phyloP scores from a whole-genome alignment of 177 flowering plant species.

The Tripterygium wilfordii region DNA sequence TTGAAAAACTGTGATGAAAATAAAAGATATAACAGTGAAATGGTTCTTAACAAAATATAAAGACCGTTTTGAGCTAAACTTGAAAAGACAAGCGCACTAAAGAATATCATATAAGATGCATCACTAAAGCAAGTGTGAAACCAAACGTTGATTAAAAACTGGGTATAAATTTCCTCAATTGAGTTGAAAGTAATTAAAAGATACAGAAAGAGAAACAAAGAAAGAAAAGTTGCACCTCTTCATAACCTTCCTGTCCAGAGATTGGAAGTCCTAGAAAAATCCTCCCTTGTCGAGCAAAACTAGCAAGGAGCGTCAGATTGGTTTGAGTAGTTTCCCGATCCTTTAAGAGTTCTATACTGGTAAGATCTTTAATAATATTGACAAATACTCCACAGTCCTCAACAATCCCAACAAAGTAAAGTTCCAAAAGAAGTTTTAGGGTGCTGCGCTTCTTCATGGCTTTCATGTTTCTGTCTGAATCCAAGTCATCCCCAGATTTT shows the following conservation, averaged over 20 bases:
- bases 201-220: neutral
- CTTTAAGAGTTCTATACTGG: conserved; percentile 74
- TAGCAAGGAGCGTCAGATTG: conserved; percentile 84
- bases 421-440: conserved; percentile 83
- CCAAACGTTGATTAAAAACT: too few relatives aligned
- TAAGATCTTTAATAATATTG: conserved; percentile 84
- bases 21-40: neutral
- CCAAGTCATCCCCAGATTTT: conserved; percentile 78
- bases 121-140: neutral
- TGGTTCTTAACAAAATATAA: neutral
- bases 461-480: conserved; percentile 66
- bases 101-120: too few relatives aligned
- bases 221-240: conserved; percentile 54
- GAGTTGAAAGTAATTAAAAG: too few relatives aligned
- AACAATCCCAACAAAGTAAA: conserved; percentile 85
- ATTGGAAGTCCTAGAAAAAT: conserved; percentile 73
- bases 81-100: neutral
- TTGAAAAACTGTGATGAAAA: conserved; percentile 58
- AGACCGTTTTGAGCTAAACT: neutral
- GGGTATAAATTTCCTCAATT: too few relatives aligned
- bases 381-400: conserved; percentile 72
- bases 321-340: conserved; percentile 88
- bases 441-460: conserved; percentile 96
- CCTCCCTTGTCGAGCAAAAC: conserved; percentile 97
- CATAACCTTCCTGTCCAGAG: conserved; percentile 74